A percentile compares a stretch with the other conserved stretches of the same genome.
Conservation (phyloP, 208 protist genomes). For the Leishmania turanica region DNA sequence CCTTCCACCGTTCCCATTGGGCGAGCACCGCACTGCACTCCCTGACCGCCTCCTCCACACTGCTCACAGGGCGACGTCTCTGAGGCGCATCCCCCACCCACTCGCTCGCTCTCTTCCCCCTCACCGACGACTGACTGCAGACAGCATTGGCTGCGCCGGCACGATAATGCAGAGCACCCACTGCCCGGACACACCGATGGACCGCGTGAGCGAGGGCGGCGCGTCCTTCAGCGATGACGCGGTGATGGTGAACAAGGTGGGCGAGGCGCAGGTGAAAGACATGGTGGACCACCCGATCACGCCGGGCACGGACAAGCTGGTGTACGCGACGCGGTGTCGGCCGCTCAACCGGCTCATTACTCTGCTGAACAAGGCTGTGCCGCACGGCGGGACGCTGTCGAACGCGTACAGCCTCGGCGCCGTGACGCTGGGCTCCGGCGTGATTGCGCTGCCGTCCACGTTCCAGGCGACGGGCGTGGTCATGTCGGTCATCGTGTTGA, state of each 20-base stretch:
- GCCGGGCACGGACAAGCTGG: not conserved
- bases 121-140: not conserved
- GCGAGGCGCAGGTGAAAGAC: not conserved
- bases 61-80: not conserved
- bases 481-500: constrained; percentile 52
- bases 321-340: constrained; percentile 17
- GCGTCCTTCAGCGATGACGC: constrained; percentile 5
- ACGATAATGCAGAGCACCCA: not conserved
- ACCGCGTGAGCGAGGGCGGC: not conserved
- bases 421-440: constrained; percentile 79
- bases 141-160: not conserved
- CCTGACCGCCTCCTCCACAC: constrained; percentile 8
- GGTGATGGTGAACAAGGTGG: not conserved
- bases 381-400: constrained; percentile 70
- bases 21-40: not conserved
- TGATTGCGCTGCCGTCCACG: constrained; percentile 75
- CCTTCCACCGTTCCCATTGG: not conserved
- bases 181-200: not conserved
- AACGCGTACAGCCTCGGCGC: constrained; percentile 76
- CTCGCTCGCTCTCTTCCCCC: not conserved
- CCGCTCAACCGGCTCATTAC: constrained; percentile 36
- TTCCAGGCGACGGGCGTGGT: constrained; percentile 69
- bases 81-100: not conserved
- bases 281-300: not conserved
- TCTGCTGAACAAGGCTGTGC: constrained; percentile 55